Evolutionary conservation across 1,139 yeast genomes (phyloP).

Genomic region (Debaryomycetaceae sp.): DNA sequence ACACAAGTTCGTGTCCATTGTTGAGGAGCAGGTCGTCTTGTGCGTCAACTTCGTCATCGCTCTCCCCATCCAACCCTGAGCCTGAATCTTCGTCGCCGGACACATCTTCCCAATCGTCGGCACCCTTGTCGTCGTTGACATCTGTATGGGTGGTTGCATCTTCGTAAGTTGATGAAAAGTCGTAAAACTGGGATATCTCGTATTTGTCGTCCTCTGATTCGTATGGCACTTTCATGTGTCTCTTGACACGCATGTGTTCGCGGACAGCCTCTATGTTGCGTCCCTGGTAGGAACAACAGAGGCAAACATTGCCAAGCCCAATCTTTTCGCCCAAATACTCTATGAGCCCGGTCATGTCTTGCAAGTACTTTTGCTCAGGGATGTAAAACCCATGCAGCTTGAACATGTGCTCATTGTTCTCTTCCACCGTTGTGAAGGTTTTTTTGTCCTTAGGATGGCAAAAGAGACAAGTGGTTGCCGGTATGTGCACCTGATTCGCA

Average conservation of each 20-base stretch:
- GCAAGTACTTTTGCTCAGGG: conserved; percentile 73
- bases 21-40: conserved; percentile 32
- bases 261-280: conserved; percentile 79
- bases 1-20: conserved; percentile 69
- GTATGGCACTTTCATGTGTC: conserved; percentile 87
- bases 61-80: conserved; percentile 26
- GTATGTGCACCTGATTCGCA: conserved; percentile 61
- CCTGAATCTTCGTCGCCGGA: conserved; percentile 40
- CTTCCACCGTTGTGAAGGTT: conserved; percentile 43
- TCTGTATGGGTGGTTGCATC: too few relatives aligned
- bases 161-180: conserved; percentile 66
- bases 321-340: conserved; percentile 76
- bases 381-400: conserved; percentile 75
- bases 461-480: conserved; percentile 73
- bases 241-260: conserved; percentile 81
- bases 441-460: conserved; percentile 51
- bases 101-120: conserved; percentile 45
- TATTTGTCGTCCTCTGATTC: conserved; percentile 78
- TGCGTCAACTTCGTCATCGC: conserved; percentile 34
- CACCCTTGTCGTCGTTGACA: conserved; percentile 25
- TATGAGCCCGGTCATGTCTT: conserved; percentile 67
- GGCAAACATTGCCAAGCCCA: conserved; percentile 81
- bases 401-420: conserved; percentile 73
- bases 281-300: conserved; percentile 83
- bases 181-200: conserved; percentile 80